Evolutionary conservation across 768 basidiomycete genomes (phyloP).

Genomic region (Boletus coccyginus): DNA sequence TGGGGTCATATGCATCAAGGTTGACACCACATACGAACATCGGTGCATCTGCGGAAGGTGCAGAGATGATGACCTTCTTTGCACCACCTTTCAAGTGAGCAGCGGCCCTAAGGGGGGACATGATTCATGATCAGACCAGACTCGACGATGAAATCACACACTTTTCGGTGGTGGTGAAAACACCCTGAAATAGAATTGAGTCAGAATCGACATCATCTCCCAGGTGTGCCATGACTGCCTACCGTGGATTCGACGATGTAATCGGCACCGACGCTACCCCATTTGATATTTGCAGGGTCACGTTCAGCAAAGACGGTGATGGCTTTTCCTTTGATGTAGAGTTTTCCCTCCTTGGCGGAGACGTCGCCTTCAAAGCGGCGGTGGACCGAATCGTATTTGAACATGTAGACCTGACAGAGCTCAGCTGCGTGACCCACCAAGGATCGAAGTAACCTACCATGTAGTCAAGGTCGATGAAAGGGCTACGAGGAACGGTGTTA

Average conservation of each 20-base stretch:
- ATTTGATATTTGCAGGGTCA: constrained; percentile 83
- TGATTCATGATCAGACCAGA: constrained; percentile 1
- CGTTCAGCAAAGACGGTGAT: constrained; percentile 81
- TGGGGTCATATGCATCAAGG: constrained; percentile 86
- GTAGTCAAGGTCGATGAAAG: constrained; percentile 96
- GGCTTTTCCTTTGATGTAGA: constrained; percentile 74
- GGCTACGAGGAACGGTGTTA: constrained; percentile 45
- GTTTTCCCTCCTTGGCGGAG: constrained; percentile 83
- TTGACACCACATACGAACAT: constrained; percentile 97
- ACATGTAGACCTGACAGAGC: constrained; percentile 83
- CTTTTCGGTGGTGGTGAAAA: constrained; percentile 96
- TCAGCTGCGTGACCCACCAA: not conserved
- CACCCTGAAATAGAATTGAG: constrained; percentile 53
- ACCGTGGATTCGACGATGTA: constrained; percentile 98
- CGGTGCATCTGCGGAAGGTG: constrained; percentile 94
- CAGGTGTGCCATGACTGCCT: constrained; percentile 24
- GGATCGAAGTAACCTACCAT: constrained; percentile 57
- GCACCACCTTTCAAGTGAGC: constrained; percentile 97
- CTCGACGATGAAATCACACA: constrained; percentile 28
- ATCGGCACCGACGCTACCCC: constrained; percentile 77
- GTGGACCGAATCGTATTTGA: constrained; percentile 95
- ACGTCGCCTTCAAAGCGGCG: constrained; percentile 88
- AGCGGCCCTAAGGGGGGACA: constrained; percentile 55
- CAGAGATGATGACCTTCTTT: constrained; percentile 99
- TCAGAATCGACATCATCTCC: not conserved